Conservation (phyloP, 352 stramenopile genomes). For the Pythium folliculosum region DNA sequence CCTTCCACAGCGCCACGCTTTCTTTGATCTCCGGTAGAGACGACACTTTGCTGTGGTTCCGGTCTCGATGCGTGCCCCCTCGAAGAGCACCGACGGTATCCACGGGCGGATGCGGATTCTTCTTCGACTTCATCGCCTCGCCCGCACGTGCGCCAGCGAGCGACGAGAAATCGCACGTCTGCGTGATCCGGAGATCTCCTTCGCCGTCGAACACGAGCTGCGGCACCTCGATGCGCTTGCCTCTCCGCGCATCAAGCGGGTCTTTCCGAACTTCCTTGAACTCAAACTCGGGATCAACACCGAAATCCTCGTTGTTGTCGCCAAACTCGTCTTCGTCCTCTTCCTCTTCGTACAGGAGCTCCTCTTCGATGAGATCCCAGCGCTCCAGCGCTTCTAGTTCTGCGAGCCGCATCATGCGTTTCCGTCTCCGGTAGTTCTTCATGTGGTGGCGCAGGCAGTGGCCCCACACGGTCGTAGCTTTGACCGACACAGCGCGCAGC, state of each 20-base stretch:
- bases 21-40: not conserved
- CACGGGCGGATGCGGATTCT: not conserved
- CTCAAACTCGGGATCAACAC: conserved; percentile 44
- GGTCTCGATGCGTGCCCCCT: not conserved
- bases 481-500: conserved; percentile 48
- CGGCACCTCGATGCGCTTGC: not conserved
- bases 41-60: not conserved
- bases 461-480: conserved; percentile 48
- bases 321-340: conserved; percentile 23
- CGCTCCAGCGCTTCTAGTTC: conserved; percentile 13
- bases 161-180: conserved; percentile 22
- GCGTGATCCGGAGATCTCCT: conserved; percentile 29
- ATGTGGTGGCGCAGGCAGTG: conserved; percentile 72
- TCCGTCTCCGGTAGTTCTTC: conserved; percentile 44
- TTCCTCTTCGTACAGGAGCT: conserved; percentile 20
- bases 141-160: not conserved
- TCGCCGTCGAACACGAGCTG: conserved; percentile 28
- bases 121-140: not conserved
- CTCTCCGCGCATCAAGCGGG: conserved; percentile 24
- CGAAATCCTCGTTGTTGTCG: conserved; percentile 13
- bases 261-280: conserved; percentile 30
- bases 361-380: conserved; percentile 26
- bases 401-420: conserved; percentile 15
- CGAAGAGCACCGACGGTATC: not conserved
- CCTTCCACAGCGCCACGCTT: not conserved